phyloP scores from a whole-genome alignment of 768 basidiomycete genomes.

The Chlorophyllum brunneum region DNA sequence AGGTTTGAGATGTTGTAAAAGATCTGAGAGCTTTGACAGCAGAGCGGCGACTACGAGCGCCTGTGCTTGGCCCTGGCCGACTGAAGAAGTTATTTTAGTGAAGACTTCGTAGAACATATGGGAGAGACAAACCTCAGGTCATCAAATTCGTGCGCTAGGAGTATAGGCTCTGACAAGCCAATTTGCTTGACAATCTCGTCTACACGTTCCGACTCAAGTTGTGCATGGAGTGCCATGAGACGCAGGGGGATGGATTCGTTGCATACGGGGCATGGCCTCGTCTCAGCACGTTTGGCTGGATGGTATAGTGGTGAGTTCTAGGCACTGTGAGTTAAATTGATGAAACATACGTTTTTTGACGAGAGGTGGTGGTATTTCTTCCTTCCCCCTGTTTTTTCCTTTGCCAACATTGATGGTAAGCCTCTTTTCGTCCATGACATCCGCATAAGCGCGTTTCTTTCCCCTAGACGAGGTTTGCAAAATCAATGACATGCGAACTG shows the following conservation, averaged over 20 bases:
- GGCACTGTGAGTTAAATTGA: not conserved
- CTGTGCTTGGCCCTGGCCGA: constrained; percentile 28
- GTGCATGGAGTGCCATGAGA: constrained; percentile 59
- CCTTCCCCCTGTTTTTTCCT: constrained; percentile 3
- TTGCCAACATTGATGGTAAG: constrained; percentile 4
- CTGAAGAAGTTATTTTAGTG: not conserved
- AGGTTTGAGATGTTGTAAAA: constrained; percentile 18
- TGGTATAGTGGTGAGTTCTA: not conserved
- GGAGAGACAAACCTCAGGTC: constrained; percentile 42
- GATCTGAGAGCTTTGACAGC: constrained; percentile 39
- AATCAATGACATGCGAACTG: not conserved
- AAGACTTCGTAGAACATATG: not conserved
- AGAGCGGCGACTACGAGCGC: constrained; percentile 33
- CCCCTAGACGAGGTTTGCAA: not conserved
- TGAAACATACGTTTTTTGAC: constrained; percentile 7
- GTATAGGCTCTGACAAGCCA: constrained; percentile 55
- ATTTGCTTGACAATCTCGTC: constrained; percentile 62
- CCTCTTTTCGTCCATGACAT: constrained; percentile 1
- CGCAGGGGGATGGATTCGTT: constrained; percentile 68
- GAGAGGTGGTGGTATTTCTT: not conserved
- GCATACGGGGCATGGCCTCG: constrained; percentile 72
- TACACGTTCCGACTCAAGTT: constrained; percentile 65
- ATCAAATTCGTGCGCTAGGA: constrained; percentile 39
- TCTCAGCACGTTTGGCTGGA: constrained; percentile 70
- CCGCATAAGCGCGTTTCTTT: constrained; percentile 5